phyloP scores from a whole-genome alignment of 352 stramenopile species.

The Aphanomyces stellatus region DNA sequence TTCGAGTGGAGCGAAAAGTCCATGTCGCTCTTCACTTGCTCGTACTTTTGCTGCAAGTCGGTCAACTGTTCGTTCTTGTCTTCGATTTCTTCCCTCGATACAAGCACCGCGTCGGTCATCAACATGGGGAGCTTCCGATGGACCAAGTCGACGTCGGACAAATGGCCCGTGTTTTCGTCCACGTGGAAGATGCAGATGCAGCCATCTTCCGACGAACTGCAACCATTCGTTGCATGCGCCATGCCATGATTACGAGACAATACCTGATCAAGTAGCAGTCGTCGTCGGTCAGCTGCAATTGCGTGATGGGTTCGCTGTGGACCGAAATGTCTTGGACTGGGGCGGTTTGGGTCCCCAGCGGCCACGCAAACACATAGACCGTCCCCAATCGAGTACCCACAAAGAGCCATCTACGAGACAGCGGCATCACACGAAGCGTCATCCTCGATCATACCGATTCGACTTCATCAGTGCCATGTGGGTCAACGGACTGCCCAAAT shows the following conservation, averaged over 20 bases:
- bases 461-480: conserved; percentile 46
- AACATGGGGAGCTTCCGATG: conserved; percentile 12
- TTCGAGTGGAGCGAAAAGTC: conserved; percentile 79
- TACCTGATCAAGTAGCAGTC: conserved; percentile 36
- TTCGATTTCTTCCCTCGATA: conserved; percentile 71
- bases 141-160: conserved; percentile 20
- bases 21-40: conserved; percentile 74
- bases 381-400: conserved; percentile 50
- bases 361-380: conserved; percentile 56
- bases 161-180: conserved; percentile 20
- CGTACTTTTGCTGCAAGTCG: conserved; percentile 49
- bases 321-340: conserved; percentile 37
- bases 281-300: conserved; percentile 67
- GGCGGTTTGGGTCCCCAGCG: conserved; percentile 31
- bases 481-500: conserved; percentile 42
- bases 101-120: conserved; percentile 45
- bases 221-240: not conserved
- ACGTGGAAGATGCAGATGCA: conserved; percentile 53
- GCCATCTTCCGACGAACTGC: conserved; percentile 47
- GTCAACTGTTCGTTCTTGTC: conserved; percentile 34
- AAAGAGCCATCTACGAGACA: conserved; percentile 47
- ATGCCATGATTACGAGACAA: conserved; percentile 21
- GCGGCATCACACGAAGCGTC: not conserved
- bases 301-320: conserved; percentile 50
- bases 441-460: conserved; percentile 1